These are phyloP conservation scores for Penicillium arizonense DNA, from an alignment of 495 filamentous ascomycete genomes.

Conservation along the genomic window DNA sequence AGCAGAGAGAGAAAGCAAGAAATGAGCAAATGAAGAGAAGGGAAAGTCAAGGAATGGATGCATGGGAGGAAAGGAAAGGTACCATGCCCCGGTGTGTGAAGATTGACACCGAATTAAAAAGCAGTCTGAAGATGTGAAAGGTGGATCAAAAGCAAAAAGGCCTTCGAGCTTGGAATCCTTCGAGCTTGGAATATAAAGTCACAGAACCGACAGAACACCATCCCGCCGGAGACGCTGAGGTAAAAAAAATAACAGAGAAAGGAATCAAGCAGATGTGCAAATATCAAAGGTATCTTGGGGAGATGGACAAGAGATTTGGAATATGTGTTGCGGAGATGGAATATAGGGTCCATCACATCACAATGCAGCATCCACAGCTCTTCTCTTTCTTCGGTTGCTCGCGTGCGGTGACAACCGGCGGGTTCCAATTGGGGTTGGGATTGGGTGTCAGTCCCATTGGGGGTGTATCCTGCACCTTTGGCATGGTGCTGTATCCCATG, in stretches of 20 bases:
- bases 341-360: constrained; percentile 42
- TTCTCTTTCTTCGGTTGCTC: constrained; percentile 41
- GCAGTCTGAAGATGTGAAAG: constrained; percentile 15
- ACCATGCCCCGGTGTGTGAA: constrained; percentile 14
- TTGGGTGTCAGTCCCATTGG: constrained; percentile 30
- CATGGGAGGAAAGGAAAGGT: constrained; percentile 6
- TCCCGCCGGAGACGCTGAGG: constrained; percentile 35
- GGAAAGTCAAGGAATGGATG: constrained; percentile 18
- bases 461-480: constrained; percentile 47
- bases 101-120: constrained; percentile 14
- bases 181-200: constrained; percentile 17
- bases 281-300: constrained; percentile 10
- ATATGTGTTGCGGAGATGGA: neutral
- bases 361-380: constrained; percentile 51
- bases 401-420: constrained; percentile 38
- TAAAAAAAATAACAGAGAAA: constrained; percentile 19
- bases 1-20: neutral
- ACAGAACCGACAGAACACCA: constrained; percentile 34
- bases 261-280: constrained; percentile 15
- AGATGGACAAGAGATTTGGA: neutral
- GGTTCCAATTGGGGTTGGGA: constrained; percentile 37
- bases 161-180: constrained; percentile 15
- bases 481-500: constrained; percentile 54
- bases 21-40: constrained; percentile 16
- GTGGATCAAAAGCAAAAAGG: constrained; percentile 19